Base-by-base conservation (phyloP, 352 stramenopile species). In the Globisporangium perplexum region DNA sequence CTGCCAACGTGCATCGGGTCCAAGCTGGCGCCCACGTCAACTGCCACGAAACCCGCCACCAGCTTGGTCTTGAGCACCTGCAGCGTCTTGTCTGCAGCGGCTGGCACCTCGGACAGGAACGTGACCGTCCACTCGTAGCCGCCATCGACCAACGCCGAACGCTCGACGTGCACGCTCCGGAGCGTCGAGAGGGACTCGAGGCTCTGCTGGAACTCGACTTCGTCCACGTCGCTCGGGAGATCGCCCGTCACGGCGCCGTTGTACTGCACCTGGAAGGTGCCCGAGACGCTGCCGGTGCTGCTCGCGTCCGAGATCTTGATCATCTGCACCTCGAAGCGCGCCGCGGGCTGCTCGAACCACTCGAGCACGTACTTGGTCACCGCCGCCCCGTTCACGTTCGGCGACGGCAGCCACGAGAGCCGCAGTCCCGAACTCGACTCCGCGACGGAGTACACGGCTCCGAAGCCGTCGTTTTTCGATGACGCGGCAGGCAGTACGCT, bases 51-150 rank as follows among this genome's bases (percentile, higher is more conserved):
- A 1, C 55, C 55, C 22, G 69, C 74, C 1, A 55, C 8, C 10
- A 91, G 57, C 33, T 79, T 74, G 7, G 45, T 55, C 3, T 28
- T 63, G 8, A 63, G 48, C n/a, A 95, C 57, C 7, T 66, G 49
- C 12, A 95, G 53, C 8, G 55, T 65, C 28, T 77, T 86, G 4
- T 65, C 68, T 12, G 62, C 47, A 0, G 72, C 52, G 0, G 76
- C 62, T 8, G 78, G 80, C 2, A 66, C 52, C 54, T 92, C 80
- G 4, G 69, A 71, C 3, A 85, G 30, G 58, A 93, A 95, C 20
- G 82, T 91, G 23, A 95, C 68, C 1, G 69, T 88, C 83, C 83
- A 94, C 53, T 86, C 62, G 52, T 82, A 94, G 0, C 83, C 83
- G 15, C 71, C 76, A 2, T 22, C 54, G 26, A 72, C 66, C 1